phyloP scores from a whole-genome alignment of 345 rosid species.

The Angophora floribunda region DNA sequence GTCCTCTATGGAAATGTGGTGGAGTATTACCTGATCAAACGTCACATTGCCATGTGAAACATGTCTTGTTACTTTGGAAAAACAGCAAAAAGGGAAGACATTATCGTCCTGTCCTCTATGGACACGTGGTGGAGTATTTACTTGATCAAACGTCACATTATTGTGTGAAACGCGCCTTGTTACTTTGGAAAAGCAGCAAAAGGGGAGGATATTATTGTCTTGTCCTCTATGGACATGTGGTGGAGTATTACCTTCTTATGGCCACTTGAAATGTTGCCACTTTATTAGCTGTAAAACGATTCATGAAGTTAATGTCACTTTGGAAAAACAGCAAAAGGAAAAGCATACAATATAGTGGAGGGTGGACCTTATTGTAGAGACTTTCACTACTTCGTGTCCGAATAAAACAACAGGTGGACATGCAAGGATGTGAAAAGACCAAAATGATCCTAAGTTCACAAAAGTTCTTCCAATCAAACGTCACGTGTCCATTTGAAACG shows the following conservation, averaged over 20 bases:
- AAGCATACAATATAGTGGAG: background rate
- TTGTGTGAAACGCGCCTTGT: too few relatives aligned
- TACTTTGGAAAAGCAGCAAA: too few relatives aligned
- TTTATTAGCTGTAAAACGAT: too few relatives aligned
- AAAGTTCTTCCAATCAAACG: fast-evolving
- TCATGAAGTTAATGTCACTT: background rate
- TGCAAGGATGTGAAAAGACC: fast-evolving
- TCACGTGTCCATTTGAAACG: background rate
- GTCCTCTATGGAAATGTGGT: too few relatives aligned
- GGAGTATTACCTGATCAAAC: too few relatives aligned
- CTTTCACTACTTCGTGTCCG: background rate
- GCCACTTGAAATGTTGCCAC: background rate
- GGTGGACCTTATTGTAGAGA: background rate
- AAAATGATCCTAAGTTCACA: background rate
- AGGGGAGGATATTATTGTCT: too few relatives aligned
- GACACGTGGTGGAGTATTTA: background rate
- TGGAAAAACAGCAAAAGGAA: background rate
- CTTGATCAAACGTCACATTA: too few relatives aligned
- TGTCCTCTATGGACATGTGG: too few relatives aligned
- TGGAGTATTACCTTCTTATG: too few relatives aligned
- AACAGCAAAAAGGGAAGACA: too few relatives aligned
- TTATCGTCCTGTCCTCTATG: background rate
- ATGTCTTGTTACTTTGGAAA: too few relatives aligned
- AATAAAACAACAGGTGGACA: background rate
- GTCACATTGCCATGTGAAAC: too few relatives aligned